Evolutionary conservation across 495 filamentous ascomycete species (phyloP), one percentile per base, ranked within the genome.

Genomic region (Viridothelium virens): DNA sequence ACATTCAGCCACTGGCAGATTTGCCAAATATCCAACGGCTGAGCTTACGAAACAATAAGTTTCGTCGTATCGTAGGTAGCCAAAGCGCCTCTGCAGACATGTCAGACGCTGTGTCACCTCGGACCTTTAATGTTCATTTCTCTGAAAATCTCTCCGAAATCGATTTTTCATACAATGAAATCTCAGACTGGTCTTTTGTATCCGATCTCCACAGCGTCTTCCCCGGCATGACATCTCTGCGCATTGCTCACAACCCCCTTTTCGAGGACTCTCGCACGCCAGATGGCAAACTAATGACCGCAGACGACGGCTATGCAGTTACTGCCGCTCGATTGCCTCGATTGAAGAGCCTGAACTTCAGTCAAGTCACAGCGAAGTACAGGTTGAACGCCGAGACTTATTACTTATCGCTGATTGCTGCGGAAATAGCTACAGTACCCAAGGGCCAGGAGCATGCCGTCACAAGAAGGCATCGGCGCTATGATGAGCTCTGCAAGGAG

Each of bases 331-430:
- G 92, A 18, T 77, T 97, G 1, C 78, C 85, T 2, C 75, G 75
- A 6, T 82, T 95, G 12, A 81, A 83, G 38, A 78, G 77, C 0
- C 83, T 98, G 14, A 97, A 98, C 75, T 95, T 88, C 75, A 88
- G 86, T 71, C 80, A 72, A 68, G 89, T 98, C 69, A 84, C 86
- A 0, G 66, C 74, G 0, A 82, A 86, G 50, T 92, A 97, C 68
- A 85, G 94, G 25, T 80, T 82, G 56, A 91, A 97, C 70, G 91
- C 90, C 12, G 94, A 98, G 65, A 87, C 92, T 72, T 98, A 92
- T 76, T 98, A 97, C 73, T 84, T 97, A 11, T 87, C 85, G 5
- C 83, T 86, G 38, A 92, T 97, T 63, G 89, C 82, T 18, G 85
- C 85, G 61, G 89, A 90, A 70, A 78, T 96, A 25, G 85, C 88